Evolutionary conservation across 768 basidiomycete genomes (phyloP).

Genomic region (Wakefieldia striispora): DNA sequence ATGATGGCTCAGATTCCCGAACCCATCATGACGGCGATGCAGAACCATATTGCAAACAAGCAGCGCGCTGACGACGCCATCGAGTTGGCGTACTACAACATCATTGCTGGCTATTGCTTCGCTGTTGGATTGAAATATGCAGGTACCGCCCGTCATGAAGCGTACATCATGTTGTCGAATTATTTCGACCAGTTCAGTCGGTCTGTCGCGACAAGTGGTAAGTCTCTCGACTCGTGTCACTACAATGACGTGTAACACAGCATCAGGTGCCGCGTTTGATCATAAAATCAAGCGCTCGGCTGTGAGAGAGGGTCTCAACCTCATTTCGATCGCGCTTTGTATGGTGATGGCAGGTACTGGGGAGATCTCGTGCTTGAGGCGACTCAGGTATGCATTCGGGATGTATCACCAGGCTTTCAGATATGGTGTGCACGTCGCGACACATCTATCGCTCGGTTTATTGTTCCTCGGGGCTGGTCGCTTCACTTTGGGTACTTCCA

Average conservation of each 20-base stretch:
- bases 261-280: constrained; percentile 73
- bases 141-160: constrained; percentile 88
- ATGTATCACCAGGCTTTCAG: constrained; percentile 73
- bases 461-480: constrained; percentile 93
- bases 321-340: constrained; percentile 81
- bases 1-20: constrained; percentile 64
- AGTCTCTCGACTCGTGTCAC: constrained; percentile 22
- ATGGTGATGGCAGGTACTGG: constrained; percentile 99
- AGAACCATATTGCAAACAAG: constrained; percentile 48
- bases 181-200: constrained; percentile 81
- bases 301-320: constrained; percentile 81
- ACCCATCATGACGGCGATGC: constrained; percentile 59
- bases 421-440: constrained; percentile 89
- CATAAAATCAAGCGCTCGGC: constrained; percentile 86
- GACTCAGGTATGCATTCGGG: constrained; percentile 87
- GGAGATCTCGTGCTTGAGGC: constrained; percentile 83
- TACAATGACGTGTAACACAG: constrained; percentile 1
- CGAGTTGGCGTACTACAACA: constrained; percentile 89
- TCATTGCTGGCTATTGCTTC: constrained; percentile 89
- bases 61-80: constrained; percentile 59
- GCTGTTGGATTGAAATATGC: constrained; percentile 91
- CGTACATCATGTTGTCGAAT: constrained; percentile 76
- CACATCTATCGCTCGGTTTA: constrained; percentile 86
- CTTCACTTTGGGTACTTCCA: constrained; percentile 87
- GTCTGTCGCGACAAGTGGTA: constrained; percentile 66